Evolutionary conservation across 2,329 filamentous ascomycete species (phyloP).

Genomic region (Pseudocercospora macadamiae): DNA sequence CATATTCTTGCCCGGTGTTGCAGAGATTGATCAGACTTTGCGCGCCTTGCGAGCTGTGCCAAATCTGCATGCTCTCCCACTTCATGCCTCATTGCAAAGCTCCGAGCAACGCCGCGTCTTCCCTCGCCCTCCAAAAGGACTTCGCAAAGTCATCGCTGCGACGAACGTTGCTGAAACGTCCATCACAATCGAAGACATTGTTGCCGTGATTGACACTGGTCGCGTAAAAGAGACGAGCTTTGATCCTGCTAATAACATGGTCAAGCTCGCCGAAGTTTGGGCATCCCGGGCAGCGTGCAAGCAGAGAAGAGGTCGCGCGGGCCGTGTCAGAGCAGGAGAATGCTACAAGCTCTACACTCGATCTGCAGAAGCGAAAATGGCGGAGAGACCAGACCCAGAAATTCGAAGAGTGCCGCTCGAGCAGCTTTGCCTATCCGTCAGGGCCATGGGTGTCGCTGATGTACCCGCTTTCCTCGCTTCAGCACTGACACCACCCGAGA

Average conservation of each 20-base stretch:
- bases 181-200: conserved; percentile 96
- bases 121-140: conserved; percentile 70
- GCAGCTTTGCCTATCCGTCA: conserved; percentile 90
- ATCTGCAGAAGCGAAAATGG: conserved; percentile 82
- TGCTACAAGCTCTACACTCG: conserved; percentile 96
- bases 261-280: conserved; percentile 92
- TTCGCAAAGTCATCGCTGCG: conserved; percentile 88
- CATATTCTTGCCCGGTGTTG: conserved; percentile 91
- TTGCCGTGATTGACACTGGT: conserved; percentile 93
- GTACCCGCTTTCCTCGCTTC: conserved; percentile 79
- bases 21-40: conserved; percentile 85
- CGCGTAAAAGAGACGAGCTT: conserved; percentile 96
- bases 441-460: conserved; percentile 88
- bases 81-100: conserved; percentile 90
- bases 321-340: conserved; percentile 84
- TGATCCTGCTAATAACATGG: conserved; percentile 89
- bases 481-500: conserved; percentile 86
- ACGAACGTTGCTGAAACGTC: conserved; percentile 98
- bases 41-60: conserved; percentile 66
- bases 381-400: conserved; percentile 86
- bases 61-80: conserved; percentile 75
- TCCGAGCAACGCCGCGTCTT: conserved; percentile 89
- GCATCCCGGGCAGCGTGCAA: conserved; percentile 92
- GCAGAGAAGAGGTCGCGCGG: conserved; percentile 88
- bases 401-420: conserved; percentile 91